Conservation (phyloP, 371 early-diverging fungal species). For the Mucor circinelloides region DNA sequence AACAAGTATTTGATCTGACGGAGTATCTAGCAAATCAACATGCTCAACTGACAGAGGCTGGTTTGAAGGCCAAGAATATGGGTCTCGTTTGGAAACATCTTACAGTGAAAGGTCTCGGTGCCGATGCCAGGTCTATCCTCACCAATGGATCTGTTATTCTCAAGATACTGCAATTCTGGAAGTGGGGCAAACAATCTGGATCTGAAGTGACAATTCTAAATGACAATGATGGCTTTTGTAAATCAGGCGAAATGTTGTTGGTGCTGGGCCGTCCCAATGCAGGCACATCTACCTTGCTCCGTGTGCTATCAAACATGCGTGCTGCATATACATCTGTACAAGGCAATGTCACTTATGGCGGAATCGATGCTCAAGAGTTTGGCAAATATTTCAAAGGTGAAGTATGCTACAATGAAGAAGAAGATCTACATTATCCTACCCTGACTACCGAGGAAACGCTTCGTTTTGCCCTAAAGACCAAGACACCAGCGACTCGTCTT, state of each 20-base stretch:
- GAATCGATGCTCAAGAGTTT: constrained; percentile 60
- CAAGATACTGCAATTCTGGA: constrained; percentile 26
- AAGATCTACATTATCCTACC: constrained; percentile 74
- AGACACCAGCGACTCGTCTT: constrained; percentile 63
- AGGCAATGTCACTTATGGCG: constrained; percentile 65
- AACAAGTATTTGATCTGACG: constrained; percentile 36
- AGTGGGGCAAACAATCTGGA: constrained; percentile 25
- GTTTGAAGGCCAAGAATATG: constrained; percentile 45
- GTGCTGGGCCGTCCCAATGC: constrained; percentile 75
- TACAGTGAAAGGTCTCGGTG: constrained; percentile 44
- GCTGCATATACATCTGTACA: constrained; percentile 55
- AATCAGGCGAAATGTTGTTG: constrained; percentile 72
- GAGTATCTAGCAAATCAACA: constrained; percentile 23
- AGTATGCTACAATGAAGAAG: constrained; percentile 71
- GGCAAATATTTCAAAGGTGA: constrained; percentile 60
- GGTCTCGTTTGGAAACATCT: constrained; percentile 50
- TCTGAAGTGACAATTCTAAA: constrained; percentile 43
- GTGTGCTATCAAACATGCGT: constrained; percentile 67
- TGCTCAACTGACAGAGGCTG: constrained; percentile 31
- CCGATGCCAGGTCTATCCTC: constrained; percentile 40
- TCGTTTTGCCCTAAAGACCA: constrained; percentile 64
- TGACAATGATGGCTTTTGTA: constrained; percentile 59
- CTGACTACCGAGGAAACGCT: constrained; percentile 71
- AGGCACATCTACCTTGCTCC: constrained; percentile 71
- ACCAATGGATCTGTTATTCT: constrained; percentile 25